A percentile compares a stretch with the other conserved stretches of the same genome.
Evolutionary conservation across 768 basidiomycete species (phyloP).

Genomic region (Coprinopsis marcescibilis): DNA sequence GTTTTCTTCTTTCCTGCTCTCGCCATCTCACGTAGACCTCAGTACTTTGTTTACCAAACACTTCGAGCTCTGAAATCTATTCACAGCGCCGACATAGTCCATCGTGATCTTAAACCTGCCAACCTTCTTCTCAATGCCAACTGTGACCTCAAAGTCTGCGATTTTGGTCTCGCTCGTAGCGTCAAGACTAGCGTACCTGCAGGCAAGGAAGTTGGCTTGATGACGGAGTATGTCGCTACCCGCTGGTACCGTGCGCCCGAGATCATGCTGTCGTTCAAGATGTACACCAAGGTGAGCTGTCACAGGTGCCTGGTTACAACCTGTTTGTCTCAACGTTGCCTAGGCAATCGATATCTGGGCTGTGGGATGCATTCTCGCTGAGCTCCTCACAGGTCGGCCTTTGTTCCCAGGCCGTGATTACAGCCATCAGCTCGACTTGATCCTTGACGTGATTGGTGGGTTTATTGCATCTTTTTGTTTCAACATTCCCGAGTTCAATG

Average conservation of each 20-base stretch:
- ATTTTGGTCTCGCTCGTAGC: constrained; percentile 79
- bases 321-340: constrained; percentile 6
- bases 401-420: constrained; percentile 87
- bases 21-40: constrained; percentile 27
- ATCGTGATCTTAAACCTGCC: constrained; percentile 78
- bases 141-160: constrained; percentile 85
- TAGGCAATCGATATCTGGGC: constrained; percentile 70
- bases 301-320: constrained; percentile 4
- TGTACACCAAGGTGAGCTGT: constrained; percentile 61
- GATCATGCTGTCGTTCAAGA: constrained; percentile 93
- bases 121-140: constrained; percentile 87
- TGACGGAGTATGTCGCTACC: constrained; percentile 88
- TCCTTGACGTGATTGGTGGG: constrained; percentile 79
- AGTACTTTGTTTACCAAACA: constrained; percentile 82
- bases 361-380: constrained; percentile 72
- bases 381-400: constrained; percentile 74
- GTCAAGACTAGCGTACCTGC: constrained; percentile 49
- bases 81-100: constrained; percentile 79
- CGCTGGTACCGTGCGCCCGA: constrained; percentile 93
- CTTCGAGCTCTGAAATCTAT: constrained; percentile 85
- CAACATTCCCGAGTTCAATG: constrained; percentile 11
- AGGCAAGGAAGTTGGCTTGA: constrained; percentile 60
- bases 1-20: constrained; percentile 21
- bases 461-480: background rate
- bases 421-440: constrained; percentile 82